phyloP scores from a whole-genome alignment of 805 yeast species.

The Nakazawaea wickerhamii region DNA sequence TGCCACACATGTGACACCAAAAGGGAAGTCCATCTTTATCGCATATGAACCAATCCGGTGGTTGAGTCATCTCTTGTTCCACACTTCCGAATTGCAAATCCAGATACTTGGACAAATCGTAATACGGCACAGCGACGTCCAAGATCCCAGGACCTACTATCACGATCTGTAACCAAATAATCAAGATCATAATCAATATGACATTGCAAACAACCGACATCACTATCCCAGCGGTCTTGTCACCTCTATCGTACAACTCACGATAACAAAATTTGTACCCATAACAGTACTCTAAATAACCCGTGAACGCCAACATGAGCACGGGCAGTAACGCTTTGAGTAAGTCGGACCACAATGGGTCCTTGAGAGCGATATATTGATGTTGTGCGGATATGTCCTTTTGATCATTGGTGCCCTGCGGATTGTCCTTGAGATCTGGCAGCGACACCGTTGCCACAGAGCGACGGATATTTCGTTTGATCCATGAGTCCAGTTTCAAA shows the following conservation, averaged over 20 bases:
- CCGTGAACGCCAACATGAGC: conserved; percentile 17
- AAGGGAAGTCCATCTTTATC: conserved; percentile 69
- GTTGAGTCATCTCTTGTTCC: conserved; percentile 18
- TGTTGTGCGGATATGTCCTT: too few relatives aligned
- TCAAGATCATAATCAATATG: conserved; percentile 21
- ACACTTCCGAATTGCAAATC: conserved; percentile 11
- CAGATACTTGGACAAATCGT: conserved; percentile 22
- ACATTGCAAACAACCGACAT: conserved; percentile 26
- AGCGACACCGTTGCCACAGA: not conserved
- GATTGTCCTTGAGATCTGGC: not conserved
- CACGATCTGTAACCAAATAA: conserved; percentile 41
- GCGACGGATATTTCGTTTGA: not conserved
- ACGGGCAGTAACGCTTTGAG: conserved; percentile 4
- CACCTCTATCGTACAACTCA: conserved; percentile 25
- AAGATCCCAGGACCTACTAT: conserved; percentile 54
- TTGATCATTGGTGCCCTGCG: not conserved
- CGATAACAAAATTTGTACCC: conserved; percentile 23
- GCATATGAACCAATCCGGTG: conserved; percentile 62
- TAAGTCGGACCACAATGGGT: not conserved
- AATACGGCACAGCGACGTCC: conserved; percentile 33
- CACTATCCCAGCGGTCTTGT: conserved; percentile 24
- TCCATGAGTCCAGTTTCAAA: not conserved
- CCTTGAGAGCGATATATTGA: too few relatives aligned
- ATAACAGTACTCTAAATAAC: conserved; percentile 24
- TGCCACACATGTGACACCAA: conserved; percentile 67